A percentile compares a stretch with the other conserved stretches of the same genome.
Evolutionary conservation across 176 grass and related monocot genomes (phyloP).

Genomic region (Hordeum marinum): DNA sequence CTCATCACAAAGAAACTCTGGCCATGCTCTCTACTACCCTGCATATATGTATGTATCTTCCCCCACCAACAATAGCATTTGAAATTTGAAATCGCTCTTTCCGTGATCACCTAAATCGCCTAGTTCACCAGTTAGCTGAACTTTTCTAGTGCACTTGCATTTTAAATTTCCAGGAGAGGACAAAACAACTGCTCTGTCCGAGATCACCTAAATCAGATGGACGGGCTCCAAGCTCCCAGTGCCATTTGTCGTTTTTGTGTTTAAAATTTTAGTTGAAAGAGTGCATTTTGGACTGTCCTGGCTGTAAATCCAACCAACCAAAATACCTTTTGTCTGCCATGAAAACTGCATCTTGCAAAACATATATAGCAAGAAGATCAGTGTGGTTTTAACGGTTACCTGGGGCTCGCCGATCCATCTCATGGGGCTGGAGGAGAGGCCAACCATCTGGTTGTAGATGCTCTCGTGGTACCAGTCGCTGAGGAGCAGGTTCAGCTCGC

Average conservation of each 20-base stretch:
- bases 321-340: background rate
- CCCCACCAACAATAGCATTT: background rate
- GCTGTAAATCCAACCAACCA: background rate
- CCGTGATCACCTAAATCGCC: too few species aligned
- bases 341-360: background rate
- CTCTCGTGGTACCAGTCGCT: constrained; percentile 89
- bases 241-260: background rate
- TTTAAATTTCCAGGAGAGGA: background rate
- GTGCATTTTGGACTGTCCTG: background rate
- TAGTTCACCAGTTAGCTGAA: background rate
- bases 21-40: background rate
- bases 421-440: constrained; percentile 66
- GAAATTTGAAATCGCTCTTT: background rate
- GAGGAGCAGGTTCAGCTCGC: constrained; percentile 71
- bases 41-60: background rate
- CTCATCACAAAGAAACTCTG: background rate
- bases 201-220: background rate
- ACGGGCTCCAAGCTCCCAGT: background rate
- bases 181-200: background rate
- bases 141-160: background rate
- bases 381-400: background rate
- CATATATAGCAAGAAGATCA: background rate
- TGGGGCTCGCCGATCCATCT: constrained; percentile 91
- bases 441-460: constrained; percentile 72
- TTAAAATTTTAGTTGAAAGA: background rate